phyloP scores from a whole-genome alignment of 805 yeast species.

The Ogataea dorogensis region DNA sequence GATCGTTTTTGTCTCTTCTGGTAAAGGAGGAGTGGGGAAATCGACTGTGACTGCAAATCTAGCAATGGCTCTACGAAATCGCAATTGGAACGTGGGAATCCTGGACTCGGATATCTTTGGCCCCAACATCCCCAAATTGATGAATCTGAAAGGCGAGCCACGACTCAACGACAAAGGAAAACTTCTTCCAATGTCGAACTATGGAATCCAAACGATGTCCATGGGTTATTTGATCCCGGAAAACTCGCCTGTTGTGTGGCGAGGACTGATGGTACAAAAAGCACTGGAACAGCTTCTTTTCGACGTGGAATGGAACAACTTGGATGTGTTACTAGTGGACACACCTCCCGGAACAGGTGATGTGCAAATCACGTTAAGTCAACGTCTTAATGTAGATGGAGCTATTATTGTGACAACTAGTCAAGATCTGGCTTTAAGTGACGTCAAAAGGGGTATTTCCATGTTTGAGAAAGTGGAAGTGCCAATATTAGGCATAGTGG shows the following conservation, averaged over 20 bases:
- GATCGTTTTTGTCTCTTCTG: conserved; percentile 67
- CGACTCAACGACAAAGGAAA: conserved; percentile 49
- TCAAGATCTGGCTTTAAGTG: conserved; percentile 79
- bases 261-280: conserved; percentile 85
- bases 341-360: conserved; percentile 95
- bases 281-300: conserved; percentile 81
- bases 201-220: conserved; percentile 81
- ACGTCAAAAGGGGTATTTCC: conserved; percentile 75
- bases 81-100: conserved; percentile 61
- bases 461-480: conserved; percentile 72
- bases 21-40: conserved; percentile 82
- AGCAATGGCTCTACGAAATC: conserved; percentile 56
- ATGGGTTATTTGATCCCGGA: conserved; percentile 81
- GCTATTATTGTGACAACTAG: conserved; percentile 84
- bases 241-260: conserved; percentile 75
- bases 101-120: conserved; percentile 84
- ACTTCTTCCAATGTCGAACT: conserved; percentile 65
- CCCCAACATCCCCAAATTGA: conserved; percentile 73
- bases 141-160: conserved; percentile 71
- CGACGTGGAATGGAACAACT: conserved; percentile 70
- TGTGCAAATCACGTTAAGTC: conserved; percentile 79
- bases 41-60: conserved; percentile 71
- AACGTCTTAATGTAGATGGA: conserved; percentile 72
- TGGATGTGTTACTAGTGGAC: conserved; percentile 73
- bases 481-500: conserved; percentile 73